Percentiles rank a stretch among this genome's conserved stretches.
Conservation (phyloP, 441 rosid genomes). For the Iberis amara region DNA sequence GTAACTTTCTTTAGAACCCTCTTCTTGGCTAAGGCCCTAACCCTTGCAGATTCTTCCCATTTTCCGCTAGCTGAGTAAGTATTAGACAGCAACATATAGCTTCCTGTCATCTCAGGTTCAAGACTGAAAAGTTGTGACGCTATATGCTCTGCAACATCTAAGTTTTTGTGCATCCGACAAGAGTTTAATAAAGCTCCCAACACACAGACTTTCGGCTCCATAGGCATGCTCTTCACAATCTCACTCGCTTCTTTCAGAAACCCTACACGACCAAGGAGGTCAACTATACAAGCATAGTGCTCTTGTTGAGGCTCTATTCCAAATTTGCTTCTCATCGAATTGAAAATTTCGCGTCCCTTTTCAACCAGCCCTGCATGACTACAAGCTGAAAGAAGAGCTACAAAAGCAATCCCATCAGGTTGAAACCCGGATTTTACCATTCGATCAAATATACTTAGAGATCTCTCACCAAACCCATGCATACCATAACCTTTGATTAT, state of each 20-base stretch:
- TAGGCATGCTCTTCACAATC: constrained; percentile 37
- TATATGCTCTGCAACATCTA: constrained; percentile 30
- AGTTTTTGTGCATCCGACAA: constrained; percentile 32
- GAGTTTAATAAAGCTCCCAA: constrained; percentile 40
- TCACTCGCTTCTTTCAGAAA: constrained; percentile 37
- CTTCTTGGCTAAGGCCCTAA: constrained; percentile 30
- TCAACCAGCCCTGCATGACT: constrained; percentile 40
- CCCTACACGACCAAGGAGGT: constrained; percentile 46
- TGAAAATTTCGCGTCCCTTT: constrained; percentile 31
- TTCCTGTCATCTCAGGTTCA: constrained; percentile 36
- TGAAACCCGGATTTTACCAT: constrained; percentile 34
- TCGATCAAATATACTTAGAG: constrained; percentile 33
- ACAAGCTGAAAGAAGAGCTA: constrained; percentile 41
- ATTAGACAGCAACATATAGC: constrained; percentile 39
- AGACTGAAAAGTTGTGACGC: constrained; percentile 30
- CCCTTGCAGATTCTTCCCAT: constrained; percentile 38
- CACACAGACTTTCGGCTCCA: constrained; percentile 38
- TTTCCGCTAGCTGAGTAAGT: constrained; percentile 36
- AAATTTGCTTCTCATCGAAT: constrained; percentile 29
- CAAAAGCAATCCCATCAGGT: constrained; percentile 39
- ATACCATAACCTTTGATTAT: constrained; percentile 41
- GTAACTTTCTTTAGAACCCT: constrained; percentile 37
- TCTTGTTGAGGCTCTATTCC: constrained; percentile 37
- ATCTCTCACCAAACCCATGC: constrained; percentile 37
- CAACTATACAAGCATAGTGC: constrained; percentile 47